A percentile compares a stretch with the other conserved stretches of the same genome.
These are phyloP conservation scores for Goffeauzyma gilvescens DNA, from an alignment of 768 basidiomycete species.

Conservation along the genomic window DNA sequence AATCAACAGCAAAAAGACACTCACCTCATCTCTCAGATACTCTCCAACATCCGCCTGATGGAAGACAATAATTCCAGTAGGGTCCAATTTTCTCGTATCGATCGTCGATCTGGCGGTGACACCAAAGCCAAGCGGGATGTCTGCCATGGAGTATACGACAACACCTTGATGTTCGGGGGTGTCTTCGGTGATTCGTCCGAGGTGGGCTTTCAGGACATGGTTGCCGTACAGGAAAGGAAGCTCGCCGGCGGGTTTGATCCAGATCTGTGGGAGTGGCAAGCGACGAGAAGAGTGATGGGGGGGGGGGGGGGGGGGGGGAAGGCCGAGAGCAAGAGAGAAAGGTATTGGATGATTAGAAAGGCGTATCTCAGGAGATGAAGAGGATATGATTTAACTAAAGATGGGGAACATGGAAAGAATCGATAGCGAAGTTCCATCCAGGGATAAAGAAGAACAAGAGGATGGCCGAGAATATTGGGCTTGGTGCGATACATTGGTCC, in stretches of 20 bases:
- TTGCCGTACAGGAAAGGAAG: conserved; percentile 99
- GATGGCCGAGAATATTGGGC: no score
- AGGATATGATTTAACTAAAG: no score
- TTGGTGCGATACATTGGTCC: no score
- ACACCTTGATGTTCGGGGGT: conserved; percentile 98
- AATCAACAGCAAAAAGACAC: background rate
- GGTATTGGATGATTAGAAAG: no score
- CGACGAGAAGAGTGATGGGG: no score
- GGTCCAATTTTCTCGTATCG: conserved; percentile 91
- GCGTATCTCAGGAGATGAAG: no score
- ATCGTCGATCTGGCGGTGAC: conserved; percentile 89
- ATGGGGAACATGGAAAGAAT: no score
- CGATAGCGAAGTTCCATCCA: no score
- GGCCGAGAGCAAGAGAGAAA: no score
- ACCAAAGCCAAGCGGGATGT: conserved; percentile 68
- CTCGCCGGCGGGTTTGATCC: conserved; percentile 98
- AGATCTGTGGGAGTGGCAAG: conserved; percentile 49
- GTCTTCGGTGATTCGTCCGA: conserved; percentile 97
- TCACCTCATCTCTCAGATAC: conserved; percentile 86
- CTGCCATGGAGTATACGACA: conserved; percentile 86
- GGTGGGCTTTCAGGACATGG: conserved; percentile 91
- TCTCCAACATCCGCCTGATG: conserved; percentile 99
- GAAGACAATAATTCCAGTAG: conserved; percentile 91
- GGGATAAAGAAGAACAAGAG: no score
- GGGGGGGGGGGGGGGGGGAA: no score